Evolutionary conservation across 2,329 filamentous ascomycete genomes (phyloP).

Genomic region (Penicillium hordei): DNA sequence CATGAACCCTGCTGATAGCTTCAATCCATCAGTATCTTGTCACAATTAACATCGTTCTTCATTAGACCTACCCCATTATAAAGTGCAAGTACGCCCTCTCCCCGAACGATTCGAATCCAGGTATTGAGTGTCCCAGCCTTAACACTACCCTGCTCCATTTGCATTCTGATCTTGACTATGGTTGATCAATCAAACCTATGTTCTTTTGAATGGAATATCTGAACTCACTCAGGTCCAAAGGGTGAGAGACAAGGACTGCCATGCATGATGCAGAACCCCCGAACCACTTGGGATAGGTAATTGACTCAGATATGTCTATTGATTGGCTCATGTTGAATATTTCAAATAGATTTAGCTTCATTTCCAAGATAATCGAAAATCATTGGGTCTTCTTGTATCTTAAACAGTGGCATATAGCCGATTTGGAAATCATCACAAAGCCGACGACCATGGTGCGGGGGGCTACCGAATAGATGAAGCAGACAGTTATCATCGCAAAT

Average conservation of each 20-base stretch:
- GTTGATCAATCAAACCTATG: not conserved
- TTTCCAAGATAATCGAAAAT: not conserved
- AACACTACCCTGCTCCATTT: constrained; percentile 17
- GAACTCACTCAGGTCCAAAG: constrained; percentile 25
- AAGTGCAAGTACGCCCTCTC: constrained; percentile 18
- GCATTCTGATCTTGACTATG: constrained; percentile 28
- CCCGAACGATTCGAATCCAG: constrained; percentile 18
- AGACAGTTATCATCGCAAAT: not conserved
- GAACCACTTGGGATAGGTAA: constrained; percentile 22
- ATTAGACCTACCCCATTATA: constrained; percentile 22
- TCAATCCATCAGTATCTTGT: not conserved
- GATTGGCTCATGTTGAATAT: not conserved
- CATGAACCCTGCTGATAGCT: constrained; percentile 27
- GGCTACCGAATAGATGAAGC: not conserved
- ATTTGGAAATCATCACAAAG: not conserved
- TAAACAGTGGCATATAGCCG: constrained; percentile 4
- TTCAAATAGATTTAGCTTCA: not conserved
- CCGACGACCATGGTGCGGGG: not conserved
- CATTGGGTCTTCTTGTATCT: not conserved
- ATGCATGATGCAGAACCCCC: constrained; percentile 31
- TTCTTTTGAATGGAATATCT: not conserved
- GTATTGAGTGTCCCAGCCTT: constrained; percentile 18
- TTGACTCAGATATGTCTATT: not conserved
- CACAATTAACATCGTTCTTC: not conserved
- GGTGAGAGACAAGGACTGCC: constrained; percentile 29